Evolutionary conservation across 805 yeast species (phyloP), one percentile per base, ranked within the genome.

Genomic region (Candida stauntonica): DNA sequence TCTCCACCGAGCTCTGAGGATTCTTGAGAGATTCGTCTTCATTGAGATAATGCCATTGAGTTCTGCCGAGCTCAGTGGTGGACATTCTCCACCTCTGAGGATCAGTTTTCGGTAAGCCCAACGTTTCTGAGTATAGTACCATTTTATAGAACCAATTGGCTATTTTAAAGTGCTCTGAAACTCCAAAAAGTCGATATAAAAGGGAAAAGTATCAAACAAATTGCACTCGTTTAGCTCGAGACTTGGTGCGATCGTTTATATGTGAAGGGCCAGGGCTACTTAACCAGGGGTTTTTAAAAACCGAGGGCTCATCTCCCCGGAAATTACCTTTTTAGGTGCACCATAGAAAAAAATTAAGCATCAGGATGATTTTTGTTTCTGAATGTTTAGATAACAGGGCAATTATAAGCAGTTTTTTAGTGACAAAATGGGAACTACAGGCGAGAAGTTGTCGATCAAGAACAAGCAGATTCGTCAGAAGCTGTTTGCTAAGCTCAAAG

Each of bases 401-500:
- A n/a, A n/a, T n/a, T n/a, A n/a, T n/a, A n/a, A n/a, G n/a, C n/a
- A n/a, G n/a, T n/a, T n/a, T n/a, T n/a, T n/a, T n/a, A n/a, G n/a
- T n/a, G n/a, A n/a, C n/a, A n/a, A n/a, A n/a, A n/a, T n/a, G n/a
- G n/a, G n/a, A n/a, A 53, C 45, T 2, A 42, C 49, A 4, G 42
- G 68, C 55, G 43, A 60, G 68, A 18, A 36, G 30, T 33, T 39
- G 26, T 68, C 67, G 41, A 78, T 87, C 41, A 79, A 75, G 58
- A 89, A 88, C 61, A 89, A 86, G 63, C 77, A 78, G 58, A 77
- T 77, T 53, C 75, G 97, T 48, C 93, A 86, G 59, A 76, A 84
- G 62, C 68, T 86, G 27, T 84, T 75, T 61, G 82, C 88, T 8
- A 76, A 79, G 40, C 56, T 85, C 36, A 84, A 81, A 61, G 82